phyloP scores from a whole-genome alignment of 495 filamentous ascomycete species.

The Pseudoneurospora amorphoporcata region DNA sequence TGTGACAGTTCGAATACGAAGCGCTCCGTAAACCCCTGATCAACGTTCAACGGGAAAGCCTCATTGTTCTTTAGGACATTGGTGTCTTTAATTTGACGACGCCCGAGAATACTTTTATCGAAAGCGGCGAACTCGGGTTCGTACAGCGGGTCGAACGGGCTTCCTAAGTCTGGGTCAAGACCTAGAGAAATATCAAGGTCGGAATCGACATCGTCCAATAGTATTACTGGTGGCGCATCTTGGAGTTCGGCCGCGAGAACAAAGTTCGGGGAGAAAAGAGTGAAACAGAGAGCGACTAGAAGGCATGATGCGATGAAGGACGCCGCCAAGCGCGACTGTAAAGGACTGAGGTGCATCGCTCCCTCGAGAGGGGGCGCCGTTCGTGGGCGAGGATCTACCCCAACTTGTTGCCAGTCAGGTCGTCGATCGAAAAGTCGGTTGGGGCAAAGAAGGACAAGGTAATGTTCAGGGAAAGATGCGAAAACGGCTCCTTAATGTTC shows the following conservation, averaged over 20 bases:
- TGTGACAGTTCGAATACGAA: constrained; percentile 24
- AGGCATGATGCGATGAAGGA: constrained; percentile 47
- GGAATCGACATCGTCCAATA: constrained; percentile 31
- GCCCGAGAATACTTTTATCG: constrained; percentile 52
- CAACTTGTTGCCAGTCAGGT: background rate
- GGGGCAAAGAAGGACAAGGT: background rate
- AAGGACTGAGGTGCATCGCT: constrained; percentile 53
- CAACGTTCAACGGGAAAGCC: constrained; percentile 42
- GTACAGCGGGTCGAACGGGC: constrained; percentile 27
- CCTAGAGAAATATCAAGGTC: constrained; percentile 17
- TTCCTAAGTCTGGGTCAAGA: constrained; percentile 11
- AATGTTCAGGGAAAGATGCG: background rate
- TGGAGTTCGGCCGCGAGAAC: constrained; percentile 49
- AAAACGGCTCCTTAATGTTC: background rate
- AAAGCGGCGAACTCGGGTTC: constrained; percentile 50
- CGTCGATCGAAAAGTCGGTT: background rate
- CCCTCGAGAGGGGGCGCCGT: constrained; percentile 22
- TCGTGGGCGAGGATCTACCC: constrained; percentile 2
- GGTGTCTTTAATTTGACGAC: constrained; percentile 37
- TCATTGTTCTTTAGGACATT: constrained; percentile 53
- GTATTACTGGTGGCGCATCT: constrained; percentile 29
- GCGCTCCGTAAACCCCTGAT: constrained; percentile 39
- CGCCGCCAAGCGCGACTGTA: constrained; percentile 61
- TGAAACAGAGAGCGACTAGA: constrained; percentile 44
- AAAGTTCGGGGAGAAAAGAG: constrained; percentile 43